These are phyloP conservation scores for Phymatotrichopsis omnivora DNA, from an alignment of 2,329 filamentous ascomycete genomes.

Conservation along the genomic window DNA sequence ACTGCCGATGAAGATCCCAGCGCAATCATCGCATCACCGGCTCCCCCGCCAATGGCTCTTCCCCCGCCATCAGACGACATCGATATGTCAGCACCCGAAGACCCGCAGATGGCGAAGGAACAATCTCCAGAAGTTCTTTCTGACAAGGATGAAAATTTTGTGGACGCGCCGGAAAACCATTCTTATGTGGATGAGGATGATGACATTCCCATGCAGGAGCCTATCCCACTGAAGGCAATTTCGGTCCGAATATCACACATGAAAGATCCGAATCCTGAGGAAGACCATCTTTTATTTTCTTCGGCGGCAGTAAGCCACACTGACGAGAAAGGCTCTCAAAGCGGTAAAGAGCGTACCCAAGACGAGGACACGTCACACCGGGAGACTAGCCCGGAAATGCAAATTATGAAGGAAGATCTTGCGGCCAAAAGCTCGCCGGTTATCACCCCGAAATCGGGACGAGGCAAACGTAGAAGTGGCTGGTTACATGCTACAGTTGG, in stretches of 20 bases:
- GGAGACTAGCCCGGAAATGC: slow-evolving; percentile 11
- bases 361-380: not conserved
- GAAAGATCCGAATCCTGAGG: too few species aligned
- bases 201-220: too few species aligned
- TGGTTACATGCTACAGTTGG: not conserved
- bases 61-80: slow-evolving; percentile 5
- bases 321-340: not conserved
- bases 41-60: not conserved
- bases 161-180: slow-evolving; percentile 19
- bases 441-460: slow-evolving; percentile 8
- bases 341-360: not conserved
- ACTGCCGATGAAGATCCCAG: not conserved
- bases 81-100: slow-evolving; percentile 7
- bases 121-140: slow-evolving; percentile 14
- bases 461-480: not conserved
- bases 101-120: not conserved
- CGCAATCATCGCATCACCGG: not conserved
- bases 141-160: slow-evolving; percentile 20
- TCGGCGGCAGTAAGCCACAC: too few species aligned
- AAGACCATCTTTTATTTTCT: too few species aligned
- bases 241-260: too few species aligned
- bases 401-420: slow-evolving; percentile 20
- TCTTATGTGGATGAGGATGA: not conserved
- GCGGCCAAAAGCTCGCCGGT: slow-evolving; percentile 12
- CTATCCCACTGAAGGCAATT: too few species aligned